These are phyloP conservation scores for Pseudogymnoascus sp. DNA, from an alignment of 2,329 filamentous ascomycete genomes.

Conservation along the genomic window DNA sequence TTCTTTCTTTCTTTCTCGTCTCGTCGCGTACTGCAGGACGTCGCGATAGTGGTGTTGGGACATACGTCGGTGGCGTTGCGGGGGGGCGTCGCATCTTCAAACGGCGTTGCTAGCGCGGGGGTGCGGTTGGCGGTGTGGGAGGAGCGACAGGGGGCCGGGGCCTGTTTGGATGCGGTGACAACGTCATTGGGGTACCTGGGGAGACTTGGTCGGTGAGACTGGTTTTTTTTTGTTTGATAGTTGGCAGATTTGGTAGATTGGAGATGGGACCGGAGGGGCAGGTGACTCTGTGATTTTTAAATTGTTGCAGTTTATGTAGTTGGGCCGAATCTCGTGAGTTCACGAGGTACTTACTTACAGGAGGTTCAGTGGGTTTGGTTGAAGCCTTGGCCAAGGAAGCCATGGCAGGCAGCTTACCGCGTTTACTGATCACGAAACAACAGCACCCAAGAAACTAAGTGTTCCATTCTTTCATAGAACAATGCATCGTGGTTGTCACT, in stretches of 20 bases:
- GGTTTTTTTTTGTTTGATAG: not conserved
- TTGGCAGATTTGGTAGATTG: not conserved
- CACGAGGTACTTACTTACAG: not conserved
- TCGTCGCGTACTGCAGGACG: too few species aligned
- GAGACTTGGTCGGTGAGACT: not conserved
- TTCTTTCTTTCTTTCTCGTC: too few species aligned
- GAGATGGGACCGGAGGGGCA: not conserved
- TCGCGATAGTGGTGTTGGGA: not conserved
- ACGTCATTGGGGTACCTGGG: not conserved
- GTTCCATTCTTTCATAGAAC: not conserved
- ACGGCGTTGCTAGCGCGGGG: not conserved
- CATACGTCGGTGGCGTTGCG: constrained; percentile 4
- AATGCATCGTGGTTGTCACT: not conserved
- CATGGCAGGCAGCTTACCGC: not conserved
- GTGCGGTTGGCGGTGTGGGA: not conserved
- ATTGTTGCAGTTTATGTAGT: not conserved
- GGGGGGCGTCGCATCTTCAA: constrained; percentile 3
- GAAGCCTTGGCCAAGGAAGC: not conserved
- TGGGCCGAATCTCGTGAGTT: not conserved
- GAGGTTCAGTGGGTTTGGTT: not conserved
- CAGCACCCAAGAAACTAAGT: not conserved
- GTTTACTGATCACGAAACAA: not conserved
- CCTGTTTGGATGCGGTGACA: not conserved
- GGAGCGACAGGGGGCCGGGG: not conserved
- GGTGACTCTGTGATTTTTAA: not conserved